A percentile compares a stretch with the other conserved stretches of the same genome.
Evolutionary conservation across 139 green algal species (phyloP).

Genomic region (Chlamydomonas incerta): DNA sequence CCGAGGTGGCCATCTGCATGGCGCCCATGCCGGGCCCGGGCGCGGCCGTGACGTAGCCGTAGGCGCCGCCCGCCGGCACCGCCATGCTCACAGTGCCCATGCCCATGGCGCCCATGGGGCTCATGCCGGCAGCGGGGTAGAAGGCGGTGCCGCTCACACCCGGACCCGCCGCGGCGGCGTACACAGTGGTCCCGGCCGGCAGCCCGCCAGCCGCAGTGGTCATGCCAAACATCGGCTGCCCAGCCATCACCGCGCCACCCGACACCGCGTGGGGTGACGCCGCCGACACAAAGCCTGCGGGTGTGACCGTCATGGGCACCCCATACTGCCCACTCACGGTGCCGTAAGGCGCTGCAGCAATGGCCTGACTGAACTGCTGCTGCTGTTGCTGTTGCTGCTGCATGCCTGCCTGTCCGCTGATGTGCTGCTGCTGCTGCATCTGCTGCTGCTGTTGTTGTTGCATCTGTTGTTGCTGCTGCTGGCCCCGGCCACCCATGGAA

Average conservation of each 20-base stretch:
- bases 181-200: conserved; percentile 19
- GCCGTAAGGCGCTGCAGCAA: background rate
- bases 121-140: conserved; percentile 15
- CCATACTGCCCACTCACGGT: conserved; percentile 9
- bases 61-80: background rate
- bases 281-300: background rate
- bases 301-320: background rate
- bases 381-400: background rate
- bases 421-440: background rate
- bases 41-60: conserved; percentile 13
- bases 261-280: background rate
- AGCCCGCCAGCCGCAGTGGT: background rate
- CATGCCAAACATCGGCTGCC: conserved; percentile 31
- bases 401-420: background rate
- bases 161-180: conserved; percentile 5
- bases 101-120: background rate
- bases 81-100: conserved; percentile 17
- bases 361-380: background rate
- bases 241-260: background rate
- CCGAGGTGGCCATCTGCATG: background rate
- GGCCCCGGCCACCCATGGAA: too few relatives aligned
- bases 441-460: background rate
- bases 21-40: background rate
- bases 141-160: background rate
- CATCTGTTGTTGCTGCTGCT: background rate